Evolutionary conservation across 306 rosid species (phyloP), one percentile per base, ranked within the genome.

Genomic region (Gastrolobium villosum): DNA sequence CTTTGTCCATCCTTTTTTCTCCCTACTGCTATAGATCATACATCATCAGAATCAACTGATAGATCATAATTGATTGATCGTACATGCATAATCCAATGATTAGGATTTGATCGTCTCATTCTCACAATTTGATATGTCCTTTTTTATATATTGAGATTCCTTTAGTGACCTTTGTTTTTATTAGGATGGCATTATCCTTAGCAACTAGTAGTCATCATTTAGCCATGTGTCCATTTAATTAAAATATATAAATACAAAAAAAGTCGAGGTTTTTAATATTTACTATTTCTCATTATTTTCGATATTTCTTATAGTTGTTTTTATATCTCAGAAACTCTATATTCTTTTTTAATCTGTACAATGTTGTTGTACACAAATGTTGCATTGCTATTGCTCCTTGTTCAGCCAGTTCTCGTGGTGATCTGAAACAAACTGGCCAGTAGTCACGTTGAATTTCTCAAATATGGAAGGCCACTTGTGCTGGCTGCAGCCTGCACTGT

Each of bases 321-420:
- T 43, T 8, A 30, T 8, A n/a, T 67, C 61, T 68, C 63, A 36
- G 40, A 56, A 59, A 10, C 59, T n/a, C 50, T 45, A 36, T 74
- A 57, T 74, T n/a, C 31, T 5, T 31, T 50, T 31, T 44, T 10
- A 41, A 68, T 50, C 10, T 30, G 39, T 56, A 20, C 78, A 10
- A 56, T 55, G 68, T 40, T 72, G 55, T 39, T 60, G 54, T 80
- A 76, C 50, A 20, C 31, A 31, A 39, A 50, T 67, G 37, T 64
- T 55, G 35, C 46, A 65, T 44, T 49, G 3, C 1, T 15, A 41
- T 31, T 74, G 34, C 36, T 74, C 74, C 64, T 68, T 13, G 43
- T 10, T 11, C 53, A 15, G 59, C 26, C 62, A 35, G 8, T 72
- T 60, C 31, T 31, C 11, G 72, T 76, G 32, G 66, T 40, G 57